Evolutionary conservation across 805 yeast species (phyloP).

Genomic region (Danielozyma ontarioensis): DNA sequence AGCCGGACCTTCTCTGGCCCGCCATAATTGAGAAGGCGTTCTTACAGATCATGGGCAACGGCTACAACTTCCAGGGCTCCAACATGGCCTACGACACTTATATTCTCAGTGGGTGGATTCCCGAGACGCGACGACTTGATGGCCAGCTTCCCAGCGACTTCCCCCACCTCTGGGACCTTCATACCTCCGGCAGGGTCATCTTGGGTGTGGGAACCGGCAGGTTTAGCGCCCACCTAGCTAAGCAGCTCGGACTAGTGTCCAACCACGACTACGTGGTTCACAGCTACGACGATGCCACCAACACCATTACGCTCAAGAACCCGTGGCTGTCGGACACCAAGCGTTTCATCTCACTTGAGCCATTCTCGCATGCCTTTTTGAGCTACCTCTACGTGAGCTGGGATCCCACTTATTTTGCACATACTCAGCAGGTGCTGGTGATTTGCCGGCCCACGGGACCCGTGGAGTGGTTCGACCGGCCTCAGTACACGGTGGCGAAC

Average conservation of each 20-base stretch:
- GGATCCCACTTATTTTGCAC: constrained; percentile 35
- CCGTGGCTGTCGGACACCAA: constrained; percentile 29
- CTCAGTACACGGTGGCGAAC: constrained; percentile 42
- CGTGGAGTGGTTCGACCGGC: constrained; percentile 25
- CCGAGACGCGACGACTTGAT: constrained; percentile 46
- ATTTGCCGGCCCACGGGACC: no score
- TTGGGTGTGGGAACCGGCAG: constrained; percentile 69
- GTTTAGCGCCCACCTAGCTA: constrained; percentile 28
- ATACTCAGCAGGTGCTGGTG: constrained; percentile 12
- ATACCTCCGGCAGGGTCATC: constrained; percentile 33
- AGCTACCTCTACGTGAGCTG: constrained; percentile 65
- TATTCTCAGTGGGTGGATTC: constrained; percentile 66
- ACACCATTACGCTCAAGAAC: constrained; percentile 18
- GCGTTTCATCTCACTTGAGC: neutral
- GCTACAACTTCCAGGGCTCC: constrained; percentile 67
- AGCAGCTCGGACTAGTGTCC: constrained; percentile 37
- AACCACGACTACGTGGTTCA: constrained; percentile 69
- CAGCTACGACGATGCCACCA: constrained; percentile 1
- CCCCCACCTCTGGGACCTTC: constrained; percentile 15
- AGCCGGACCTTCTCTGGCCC: constrained; percentile 49
- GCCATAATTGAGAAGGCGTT: constrained; percentile 77
- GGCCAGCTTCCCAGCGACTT: constrained; percentile 27
- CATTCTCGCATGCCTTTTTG: constrained; percentile 4
- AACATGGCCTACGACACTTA: constrained; percentile 69
- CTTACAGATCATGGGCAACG: constrained; percentile 50